Evolutionary conservation across 306 rosid genomes (phyloP).

Genomic region (Cajanus cajan): DNA sequence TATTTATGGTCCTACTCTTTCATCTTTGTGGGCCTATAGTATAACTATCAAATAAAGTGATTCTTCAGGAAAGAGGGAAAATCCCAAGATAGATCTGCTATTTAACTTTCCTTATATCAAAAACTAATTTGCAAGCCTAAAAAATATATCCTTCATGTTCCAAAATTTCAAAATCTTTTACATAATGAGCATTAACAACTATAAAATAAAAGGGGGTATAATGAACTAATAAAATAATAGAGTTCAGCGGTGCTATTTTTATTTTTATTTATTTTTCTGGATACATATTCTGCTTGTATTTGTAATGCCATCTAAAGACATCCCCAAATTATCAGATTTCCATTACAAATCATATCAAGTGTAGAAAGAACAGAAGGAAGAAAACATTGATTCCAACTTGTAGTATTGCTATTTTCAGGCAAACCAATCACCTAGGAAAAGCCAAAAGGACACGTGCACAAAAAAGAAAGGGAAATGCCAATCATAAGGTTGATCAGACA

Average conservation of each 20-base stretch:
- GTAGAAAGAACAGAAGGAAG: background rate
- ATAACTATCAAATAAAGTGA: background rate
- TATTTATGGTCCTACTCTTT: background rate
- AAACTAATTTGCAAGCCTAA: background rate
- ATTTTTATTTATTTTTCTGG: background rate
- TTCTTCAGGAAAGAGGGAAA: background rate
- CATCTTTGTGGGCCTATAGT: background rate
- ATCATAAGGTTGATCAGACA: background rate
- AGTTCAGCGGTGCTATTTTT: background rate
- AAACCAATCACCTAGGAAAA: background rate
- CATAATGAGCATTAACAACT: background rate
- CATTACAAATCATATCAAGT: background rate
- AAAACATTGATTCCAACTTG: background rate
- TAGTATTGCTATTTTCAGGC: background rate
- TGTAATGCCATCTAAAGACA: background rate
- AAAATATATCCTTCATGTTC: background rate
- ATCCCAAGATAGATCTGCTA: background rate
- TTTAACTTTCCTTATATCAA: background rate
- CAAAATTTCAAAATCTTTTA: background rate
- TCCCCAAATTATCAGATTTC: background rate
- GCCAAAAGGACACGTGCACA: constrained; percentile 8
- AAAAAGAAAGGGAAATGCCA: constrained; percentile 13
- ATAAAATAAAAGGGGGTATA: background rate
- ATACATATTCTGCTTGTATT: background rate
- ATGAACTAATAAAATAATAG: background rate